Percentiles rank a stretch among this genome's conserved stretches.
Conservation (phyloP, 192 early-diverging fungal species). For the Backusella psychrophila region DNA sequence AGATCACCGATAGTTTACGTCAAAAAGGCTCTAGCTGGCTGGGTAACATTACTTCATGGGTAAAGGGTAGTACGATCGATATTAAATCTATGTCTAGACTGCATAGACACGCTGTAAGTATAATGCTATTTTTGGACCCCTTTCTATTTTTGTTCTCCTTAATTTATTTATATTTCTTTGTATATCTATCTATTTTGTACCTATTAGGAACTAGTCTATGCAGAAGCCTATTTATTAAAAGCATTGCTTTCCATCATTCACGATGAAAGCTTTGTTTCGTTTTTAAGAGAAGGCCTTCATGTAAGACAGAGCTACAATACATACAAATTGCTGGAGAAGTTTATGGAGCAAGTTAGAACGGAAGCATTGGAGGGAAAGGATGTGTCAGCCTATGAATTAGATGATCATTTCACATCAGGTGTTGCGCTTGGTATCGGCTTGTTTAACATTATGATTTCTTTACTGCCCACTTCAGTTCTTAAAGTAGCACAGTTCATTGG, state of each 20-base stretch:
- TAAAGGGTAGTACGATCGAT: conserved; percentile 39
- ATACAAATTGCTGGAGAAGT: conserved; percentile 56
- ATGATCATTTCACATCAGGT: conserved; percentile 81
- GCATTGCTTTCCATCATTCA: conserved; percentile 71
- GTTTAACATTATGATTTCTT: conserved; percentile 78
- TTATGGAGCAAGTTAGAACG: conserved; percentile 45
- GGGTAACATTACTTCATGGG: conserved; percentile 47
- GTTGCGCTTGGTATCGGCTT: conserved; percentile 74
- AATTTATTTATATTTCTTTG: background rate
- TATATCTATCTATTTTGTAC: background rate
- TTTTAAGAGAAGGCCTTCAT: conserved; percentile 77
- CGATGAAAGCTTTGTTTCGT: conserved; percentile 72
- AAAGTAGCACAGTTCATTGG: conserved; percentile 83
- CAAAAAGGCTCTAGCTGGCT: conserved; percentile 55
- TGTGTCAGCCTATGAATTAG: conserved; percentile 53
- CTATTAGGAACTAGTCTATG: conserved; percentile 70
- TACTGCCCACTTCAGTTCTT: conserved; percentile 69
- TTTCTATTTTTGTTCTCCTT: conserved; percentile 1
- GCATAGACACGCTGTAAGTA: conserved; percentile 62
- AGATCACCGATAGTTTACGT: conserved; percentile 58
- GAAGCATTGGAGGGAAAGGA: conserved; percentile 48
- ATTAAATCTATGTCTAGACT: conserved; percentile 53
- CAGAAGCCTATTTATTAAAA: conserved; percentile 73
- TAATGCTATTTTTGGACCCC: background rate
- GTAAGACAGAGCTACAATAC: conserved; percentile 67